Conservation (phyloP, 129 eudicot species). For the Flaveria bidentis region DNA sequence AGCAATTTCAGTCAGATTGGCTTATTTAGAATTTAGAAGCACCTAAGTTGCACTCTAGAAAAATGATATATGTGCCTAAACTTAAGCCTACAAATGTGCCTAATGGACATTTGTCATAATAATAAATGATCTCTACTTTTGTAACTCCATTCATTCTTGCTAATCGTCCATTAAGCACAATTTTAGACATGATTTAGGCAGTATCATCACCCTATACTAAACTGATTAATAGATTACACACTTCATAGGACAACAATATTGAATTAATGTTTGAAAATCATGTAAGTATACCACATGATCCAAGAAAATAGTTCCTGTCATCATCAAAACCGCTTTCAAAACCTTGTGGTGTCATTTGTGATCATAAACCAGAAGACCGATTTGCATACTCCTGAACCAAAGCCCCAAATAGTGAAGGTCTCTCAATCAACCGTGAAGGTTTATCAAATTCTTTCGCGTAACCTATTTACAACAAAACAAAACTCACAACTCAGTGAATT, state of each 20-base stretch:
- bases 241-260: neutral
- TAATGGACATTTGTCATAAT: neutral
- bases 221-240: neutral
- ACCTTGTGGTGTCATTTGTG: neutral
- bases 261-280: neutral
- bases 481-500: neutral
- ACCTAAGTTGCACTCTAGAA: neutral
- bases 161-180: neutral
- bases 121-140: neutral
- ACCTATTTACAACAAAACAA: slow-evolving; percentile 28
- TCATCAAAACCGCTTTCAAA: slow-evolving; percentile 17
- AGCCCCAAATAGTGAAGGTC: slow-evolving; percentile 44
- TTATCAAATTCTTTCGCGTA: slow-evolving; percentile 47
- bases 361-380: slow-evolving; percentile 38
- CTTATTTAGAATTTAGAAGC: slow-evolving; percentile 2
- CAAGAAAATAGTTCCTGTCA: neutral
- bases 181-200: neutral
- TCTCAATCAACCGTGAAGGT: slow-evolving; percentile 43
- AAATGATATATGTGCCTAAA: neutral
- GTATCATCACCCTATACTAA: neutral
- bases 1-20: neutral
- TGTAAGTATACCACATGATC: slow-evolving; percentile 11
- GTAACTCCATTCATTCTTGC: no score
- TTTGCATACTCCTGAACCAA: slow-evolving; percentile 48
- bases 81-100: neutral